Base-by-base conservation (phyloP, 2,329 filamentous ascomycete species). In the Botrytis hyacinthi region DNA sequence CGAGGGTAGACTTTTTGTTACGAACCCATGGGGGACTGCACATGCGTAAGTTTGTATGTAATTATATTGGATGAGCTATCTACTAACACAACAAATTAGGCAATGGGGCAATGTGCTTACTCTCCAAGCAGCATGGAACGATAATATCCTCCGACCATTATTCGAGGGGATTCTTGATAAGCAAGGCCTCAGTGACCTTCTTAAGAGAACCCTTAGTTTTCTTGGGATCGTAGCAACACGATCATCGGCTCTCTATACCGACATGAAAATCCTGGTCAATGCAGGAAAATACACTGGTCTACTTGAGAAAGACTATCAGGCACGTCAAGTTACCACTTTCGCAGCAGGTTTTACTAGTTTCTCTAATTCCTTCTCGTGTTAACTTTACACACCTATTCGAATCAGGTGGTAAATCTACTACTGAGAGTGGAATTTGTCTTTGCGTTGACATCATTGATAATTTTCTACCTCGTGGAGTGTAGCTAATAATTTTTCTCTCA, bases 61-160 rank as follows among this genome's bases (percentile, higher is more conserved):
- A 59, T 65, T 8, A 16, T 57, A 40, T 62, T 16, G 48, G 40
- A 32, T 32, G 71, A 54, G 73, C 73, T 35, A 22, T 32, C 70
- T 73, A 76, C 78, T 82, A 78, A 79, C 77, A 48, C 35, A 22
- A 1, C 37, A 59, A 46, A 74, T 63, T 63, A 97, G 95, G 9
- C 96, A 99, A 93, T 99, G 97, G 85, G 95, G 96, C 74, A 98
- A 98, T 81, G 89, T 98, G 79, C 86, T 98, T 67, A 93, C 97
- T n/a, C 88, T 99, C 4, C 90, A 93, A 40, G 94, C 95, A 1
- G 92, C 92, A 5, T 95, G 90, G 82, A 88, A 87, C 75, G 92
- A 95, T 65, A 87, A 85, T 7, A 83, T 86, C 40, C 86, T 97
- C 1, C 83, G 83, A 8, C 87, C 85, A 14, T 82, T 86, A 40